These are phyloP conservation scores for Ceriops decandra DNA, from an alignment of 345 rosid genomes.

Conservation along the genomic window DNA sequence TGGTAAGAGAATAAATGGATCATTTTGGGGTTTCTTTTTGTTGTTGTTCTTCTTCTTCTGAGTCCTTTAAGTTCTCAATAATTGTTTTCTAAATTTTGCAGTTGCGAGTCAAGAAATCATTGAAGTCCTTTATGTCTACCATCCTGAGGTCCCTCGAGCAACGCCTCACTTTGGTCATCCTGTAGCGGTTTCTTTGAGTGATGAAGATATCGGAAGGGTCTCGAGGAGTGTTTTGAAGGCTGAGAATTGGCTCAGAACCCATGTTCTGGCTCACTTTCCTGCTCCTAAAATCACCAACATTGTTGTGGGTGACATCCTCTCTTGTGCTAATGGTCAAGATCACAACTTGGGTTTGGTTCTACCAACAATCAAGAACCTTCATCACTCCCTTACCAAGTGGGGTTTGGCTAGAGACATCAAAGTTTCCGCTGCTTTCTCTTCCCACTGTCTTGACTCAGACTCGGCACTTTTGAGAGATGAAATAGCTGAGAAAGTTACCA, in stretches of 20 bases:
- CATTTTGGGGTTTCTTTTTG: neutral
- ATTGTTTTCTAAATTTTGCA: slow-evolving; percentile 18
- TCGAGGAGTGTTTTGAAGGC: slow-evolving; percentile 58
- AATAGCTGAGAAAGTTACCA: slow-evolving; percentile 25
- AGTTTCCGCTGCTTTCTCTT: slow-evolving; percentile 51
- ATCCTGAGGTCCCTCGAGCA: slow-evolving; percentile 28
- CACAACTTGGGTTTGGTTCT: slow-evolving; percentile 39
- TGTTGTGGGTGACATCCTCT: slow-evolving; percentile 40
- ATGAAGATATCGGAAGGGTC: slow-evolving; percentile 41
- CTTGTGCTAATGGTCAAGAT: slow-evolving; percentile 39
- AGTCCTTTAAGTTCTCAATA: neutral
- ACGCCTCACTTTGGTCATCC: slow-evolving; percentile 29
- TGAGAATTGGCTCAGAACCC: slow-evolving; percentile 63
- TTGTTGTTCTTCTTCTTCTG: neutral
- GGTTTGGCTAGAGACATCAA: slow-evolving; percentile 63
- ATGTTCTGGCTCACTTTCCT: slow-evolving; percentile 64
- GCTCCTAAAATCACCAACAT: slow-evolving; percentile 58
- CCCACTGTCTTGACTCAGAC: slow-evolving; percentile 31
- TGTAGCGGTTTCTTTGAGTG: slow-evolving; percentile 46
- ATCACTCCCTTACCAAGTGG: slow-evolving; percentile 70
- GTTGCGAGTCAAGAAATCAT: slow-evolving; percentile 57
- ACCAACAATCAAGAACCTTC: slow-evolving; percentile 46
- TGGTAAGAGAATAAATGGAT: slow-evolving; percentile 29
- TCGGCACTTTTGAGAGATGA: slow-evolving; percentile 19
- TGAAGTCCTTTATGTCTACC: slow-evolving; percentile 34